These are phyloP conservation scores for Nakaseomyces glabratus DNA, from an alignment of 1,139 yeast species.

Conservation along the genomic window DNA sequence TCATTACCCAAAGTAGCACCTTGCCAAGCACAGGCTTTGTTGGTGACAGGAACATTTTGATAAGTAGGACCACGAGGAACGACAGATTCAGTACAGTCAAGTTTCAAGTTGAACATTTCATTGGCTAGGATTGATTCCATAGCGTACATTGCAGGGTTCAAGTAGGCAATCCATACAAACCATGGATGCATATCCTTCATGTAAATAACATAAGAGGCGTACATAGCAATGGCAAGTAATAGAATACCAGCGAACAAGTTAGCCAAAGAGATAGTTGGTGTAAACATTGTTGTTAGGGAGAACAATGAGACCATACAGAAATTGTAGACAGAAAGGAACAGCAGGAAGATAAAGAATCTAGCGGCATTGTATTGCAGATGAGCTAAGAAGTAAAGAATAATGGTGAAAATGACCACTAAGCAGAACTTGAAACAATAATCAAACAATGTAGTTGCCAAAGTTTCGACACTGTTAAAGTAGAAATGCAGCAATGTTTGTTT, in stretches of 20 bases:
- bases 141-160: constrained; percentile 44
- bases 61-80: constrained; percentile 38
- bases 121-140: constrained; percentile 42
- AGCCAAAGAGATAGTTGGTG: constrained; percentile 39
- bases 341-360: constrained; percentile 39
- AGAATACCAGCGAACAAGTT: constrained; percentile 43
- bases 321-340: constrained; percentile 35
- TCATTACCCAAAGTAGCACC: constrained; percentile 26
- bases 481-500: constrained; percentile 43
- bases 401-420: constrained; percentile 35
- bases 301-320: constrained; percentile 37
- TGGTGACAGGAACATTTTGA: constrained; percentile 28
- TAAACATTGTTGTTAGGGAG: constrained; percentile 38
- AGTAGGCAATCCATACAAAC: constrained; percentile 50
- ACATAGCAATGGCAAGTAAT: constrained; percentile 39
- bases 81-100: constrained; percentile 32
- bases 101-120: constrained; percentile 36
- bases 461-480: constrained; percentile 44
- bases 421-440: constrained; percentile 37
- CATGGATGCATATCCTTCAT: constrained; percentile 47
- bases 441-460: constrained; percentile 37
- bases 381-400: constrained; percentile 42
- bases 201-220: constrained; percentile 46
- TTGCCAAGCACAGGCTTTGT: constrained; percentile 36
- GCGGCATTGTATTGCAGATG: constrained; percentile 42